Evolutionary conservation across 768 basidiomycete genomes (phyloP), one percentile per base, ranked within the genome.

Genomic region (Tulasnella sp.): DNA sequence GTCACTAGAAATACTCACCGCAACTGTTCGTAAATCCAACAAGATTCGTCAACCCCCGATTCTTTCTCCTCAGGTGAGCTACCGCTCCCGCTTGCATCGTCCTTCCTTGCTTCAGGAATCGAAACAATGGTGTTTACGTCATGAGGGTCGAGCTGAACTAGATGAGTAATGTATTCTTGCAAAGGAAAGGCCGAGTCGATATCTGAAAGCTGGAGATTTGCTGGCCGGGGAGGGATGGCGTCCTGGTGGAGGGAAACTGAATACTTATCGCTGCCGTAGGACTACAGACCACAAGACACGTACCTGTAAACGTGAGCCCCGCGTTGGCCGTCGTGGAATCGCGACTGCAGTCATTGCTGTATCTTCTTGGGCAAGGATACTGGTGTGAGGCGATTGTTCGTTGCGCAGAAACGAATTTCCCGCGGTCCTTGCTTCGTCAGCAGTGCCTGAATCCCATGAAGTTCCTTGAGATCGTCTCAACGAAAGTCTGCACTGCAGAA

Each of bases 141-240:
- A 83, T 96, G 94, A 0, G 94, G 91, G 83, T 98, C 91, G 36
- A 88, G 85, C 19, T 92, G 89, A 76, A 97, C 93, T 78, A 97
- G 89, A 38, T 93, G 86, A 0, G 94, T 91, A 67, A 99, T 93
- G 83, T 95, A 97, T 81, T 99, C 97, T 80, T 97, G 94, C 8
- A 97, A 87, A 81, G 97, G 94, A 82, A 97, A 97, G 0, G 95
- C 93, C 82, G 93, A 96, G 84, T 96, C 92, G 38, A 97, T 78
- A 9, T 79, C 76, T 12, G 80, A 79, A 64, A 84, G 77, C 15
- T 78, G 40, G 0, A 82, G 82, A n/a, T 67, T 71, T 31, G 75
- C 29, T 17, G 77, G 67, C 14, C 12, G 58, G 11, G 58, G 22
- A 34, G 58, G 31, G 58, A 64, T 29, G 15, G 54, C 58, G 25